A percentile compares a stretch with the other conserved stretches of the same genome.
These are phyloP conservation scores for Candida corydali DNA, from an alignment of 805 yeast genomes.

Conservation along the genomic window DNA sequence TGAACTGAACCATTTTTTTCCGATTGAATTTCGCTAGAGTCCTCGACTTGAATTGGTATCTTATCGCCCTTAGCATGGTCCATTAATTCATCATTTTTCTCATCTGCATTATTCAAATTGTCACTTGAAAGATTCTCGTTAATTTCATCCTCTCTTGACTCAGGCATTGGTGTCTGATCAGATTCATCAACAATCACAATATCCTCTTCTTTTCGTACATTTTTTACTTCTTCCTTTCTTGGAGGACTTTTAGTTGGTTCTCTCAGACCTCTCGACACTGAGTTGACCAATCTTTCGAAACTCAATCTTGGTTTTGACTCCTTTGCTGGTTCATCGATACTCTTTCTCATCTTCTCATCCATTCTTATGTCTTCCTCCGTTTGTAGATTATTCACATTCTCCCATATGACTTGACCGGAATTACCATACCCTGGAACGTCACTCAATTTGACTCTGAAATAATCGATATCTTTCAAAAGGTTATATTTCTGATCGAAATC, in stretches of 20 bases:
- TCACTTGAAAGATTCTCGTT: too few relatives aligned
- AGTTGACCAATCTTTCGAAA: not conserved
- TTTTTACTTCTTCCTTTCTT: not conserved
- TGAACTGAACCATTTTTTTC: too few relatives aligned
- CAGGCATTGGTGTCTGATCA: not conserved
- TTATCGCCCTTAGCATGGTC: too few relatives aligned
- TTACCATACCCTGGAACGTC: conserved; percentile 58
- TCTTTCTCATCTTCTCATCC: conserved; percentile 44
- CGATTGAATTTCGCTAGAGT: too few relatives aligned
- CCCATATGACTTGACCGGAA: conserved; percentile 61
- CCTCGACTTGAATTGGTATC: too few relatives aligned
- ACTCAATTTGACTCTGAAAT: conserved; percentile 56
- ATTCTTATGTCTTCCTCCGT: conserved; percentile 47
- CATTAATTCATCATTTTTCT: not conserved
- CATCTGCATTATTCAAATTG: not conserved
- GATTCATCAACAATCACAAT: not conserved
- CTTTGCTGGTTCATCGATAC: conserved; percentile 18
- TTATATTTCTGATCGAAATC: conserved; percentile 52
- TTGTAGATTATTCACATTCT: conserved; percentile 44
- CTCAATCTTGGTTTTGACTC: conserved; percentile 1
- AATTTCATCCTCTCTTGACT: not conserved
- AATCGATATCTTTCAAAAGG: conserved; percentile 57
- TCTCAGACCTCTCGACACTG: not conserved
- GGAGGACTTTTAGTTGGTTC: not conserved
- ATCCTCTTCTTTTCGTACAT: not conserved